phyloP scores from a whole-genome alignment of 148 eudicot species.

The Camellia japonica region DNA sequence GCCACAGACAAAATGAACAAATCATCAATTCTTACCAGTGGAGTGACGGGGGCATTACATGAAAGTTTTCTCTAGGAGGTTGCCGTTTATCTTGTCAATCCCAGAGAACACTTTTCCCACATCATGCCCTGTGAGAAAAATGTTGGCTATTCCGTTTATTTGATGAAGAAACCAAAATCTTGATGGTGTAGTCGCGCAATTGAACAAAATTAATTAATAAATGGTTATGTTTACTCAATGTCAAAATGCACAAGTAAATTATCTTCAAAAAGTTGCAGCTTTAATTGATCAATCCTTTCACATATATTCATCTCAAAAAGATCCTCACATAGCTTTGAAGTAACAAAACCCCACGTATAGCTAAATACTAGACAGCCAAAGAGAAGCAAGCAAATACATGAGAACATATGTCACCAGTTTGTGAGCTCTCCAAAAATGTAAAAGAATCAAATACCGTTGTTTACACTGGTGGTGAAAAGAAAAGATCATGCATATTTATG shows the following conservation, averaged over 20 bases:
- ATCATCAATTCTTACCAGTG: no score
- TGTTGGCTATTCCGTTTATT: no score
- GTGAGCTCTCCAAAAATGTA: not conserved
- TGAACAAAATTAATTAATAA: not conserved
- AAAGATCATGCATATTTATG: not conserved
- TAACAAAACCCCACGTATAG: not conserved
- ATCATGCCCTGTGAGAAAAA: no score
- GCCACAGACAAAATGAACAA: no score
- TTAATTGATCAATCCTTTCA: not conserved
- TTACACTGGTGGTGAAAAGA: not conserved
- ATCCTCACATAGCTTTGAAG: not conserved
- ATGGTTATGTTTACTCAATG: not conserved
- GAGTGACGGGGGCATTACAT: no score
- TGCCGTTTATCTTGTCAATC: no score
- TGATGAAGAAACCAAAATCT: no score
- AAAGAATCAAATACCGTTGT: not conserved
- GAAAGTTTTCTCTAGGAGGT: no score
- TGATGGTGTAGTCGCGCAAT: not conserved
- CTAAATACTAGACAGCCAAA: not conserved
- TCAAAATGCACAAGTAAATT: not conserved
- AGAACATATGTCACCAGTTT: not conserved
- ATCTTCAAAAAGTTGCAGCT: not conserved
- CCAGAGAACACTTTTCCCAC: no score
- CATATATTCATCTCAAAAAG: not conserved
- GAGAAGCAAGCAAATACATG: not conserved